Evolutionary conservation across 1,139 yeast species (phyloP).

Genomic region (Debaryomyces fabryi): DNA sequence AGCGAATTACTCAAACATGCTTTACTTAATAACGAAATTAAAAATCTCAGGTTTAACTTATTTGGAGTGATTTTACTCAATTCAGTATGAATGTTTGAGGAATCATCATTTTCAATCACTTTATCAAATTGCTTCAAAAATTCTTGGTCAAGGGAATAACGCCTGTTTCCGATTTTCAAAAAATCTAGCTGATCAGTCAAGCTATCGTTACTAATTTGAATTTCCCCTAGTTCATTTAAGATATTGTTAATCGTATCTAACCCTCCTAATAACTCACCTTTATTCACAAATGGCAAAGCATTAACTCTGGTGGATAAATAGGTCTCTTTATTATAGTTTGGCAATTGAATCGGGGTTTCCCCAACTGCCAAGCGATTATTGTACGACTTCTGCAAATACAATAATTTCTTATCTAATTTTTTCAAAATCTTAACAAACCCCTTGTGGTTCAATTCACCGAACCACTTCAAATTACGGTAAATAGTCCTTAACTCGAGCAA

Average conservation of each 20-base stretch:
- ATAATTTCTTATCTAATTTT: constrained; percentile 82
- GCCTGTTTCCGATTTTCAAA: constrained; percentile 16
- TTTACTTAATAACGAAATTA: constrained; percentile 62
- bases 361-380: constrained; percentile 17
- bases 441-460: constrained; percentile 87
- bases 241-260: constrained; percentile 59
- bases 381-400: constrained; percentile 23
- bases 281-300: constrained; percentile 80
- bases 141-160: constrained; percentile 34
- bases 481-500: constrained; percentile 77
- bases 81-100: constrained; percentile 40
- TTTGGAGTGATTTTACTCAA: constrained; percentile 31
- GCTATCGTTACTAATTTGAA: constrained; percentile 6
- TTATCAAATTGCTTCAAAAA: constrained; percentile 28
- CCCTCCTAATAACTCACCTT: constrained; percentile 54
- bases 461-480: constrained; percentile 87
- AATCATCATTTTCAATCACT: constrained; percentile 50
- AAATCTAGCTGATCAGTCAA: constrained; percentile 12
- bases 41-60: constrained; percentile 39
- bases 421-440: constrained; percentile 89
- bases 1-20: constrained; percentile 56
- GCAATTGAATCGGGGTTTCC: constrained; percentile 27
- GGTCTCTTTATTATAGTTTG: constrained; percentile 65
- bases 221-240: constrained; percentile 38
- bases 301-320: constrained; percentile 72